These are phyloP conservation scores for Abrus pulchellus DNA, from an alignment of 306 rosid species.

Conservation along the genomic window DNA sequence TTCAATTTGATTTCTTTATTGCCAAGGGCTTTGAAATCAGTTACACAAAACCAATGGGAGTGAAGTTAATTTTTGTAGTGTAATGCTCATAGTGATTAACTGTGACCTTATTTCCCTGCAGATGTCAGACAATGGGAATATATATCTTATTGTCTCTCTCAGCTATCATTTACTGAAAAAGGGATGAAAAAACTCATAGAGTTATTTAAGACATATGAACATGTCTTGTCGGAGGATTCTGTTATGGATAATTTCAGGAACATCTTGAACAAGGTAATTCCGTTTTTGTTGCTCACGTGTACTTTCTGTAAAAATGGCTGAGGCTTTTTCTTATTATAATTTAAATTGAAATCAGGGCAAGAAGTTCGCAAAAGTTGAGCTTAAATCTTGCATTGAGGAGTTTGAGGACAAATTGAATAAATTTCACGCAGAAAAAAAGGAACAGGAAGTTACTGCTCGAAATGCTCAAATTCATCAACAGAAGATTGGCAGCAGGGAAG, in stretches of 20 bases:
- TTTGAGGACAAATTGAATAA: constrained; percentile 91
- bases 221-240: constrained; percentile 80
- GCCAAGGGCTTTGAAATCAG: constrained; percentile 22
- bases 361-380: constrained; percentile 94
- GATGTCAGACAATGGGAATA: constrained; percentile 84
- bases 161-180: constrained; percentile 90
- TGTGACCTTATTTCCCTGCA: constrained; percentile 52
- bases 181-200: constrained; percentile 93
- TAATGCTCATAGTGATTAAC: constrained; percentile 34
- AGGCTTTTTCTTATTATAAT: constrained; percentile 20
- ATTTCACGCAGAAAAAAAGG: constrained; percentile 85
- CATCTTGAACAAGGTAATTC: constrained; percentile 83
- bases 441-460: constrained; percentile 82
- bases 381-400: constrained; percentile 83
- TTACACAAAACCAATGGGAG: not conserved
- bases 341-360: constrained; percentile 65
- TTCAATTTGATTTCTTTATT: not conserved
- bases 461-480: constrained; percentile 83
- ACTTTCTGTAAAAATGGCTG: constrained; percentile 10
- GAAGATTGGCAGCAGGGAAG: constrained; percentile 62
- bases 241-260: constrained; percentile 82
- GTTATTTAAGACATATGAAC: constrained; percentile 84
- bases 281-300: constrained; percentile 35
- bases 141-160: constrained; percentile 95
- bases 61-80: not conserved